These are phyloP conservation scores for Meyerozyma smithsonii DNA, from an alignment of 1,139 yeast species.

Conservation along the genomic window DNA sequence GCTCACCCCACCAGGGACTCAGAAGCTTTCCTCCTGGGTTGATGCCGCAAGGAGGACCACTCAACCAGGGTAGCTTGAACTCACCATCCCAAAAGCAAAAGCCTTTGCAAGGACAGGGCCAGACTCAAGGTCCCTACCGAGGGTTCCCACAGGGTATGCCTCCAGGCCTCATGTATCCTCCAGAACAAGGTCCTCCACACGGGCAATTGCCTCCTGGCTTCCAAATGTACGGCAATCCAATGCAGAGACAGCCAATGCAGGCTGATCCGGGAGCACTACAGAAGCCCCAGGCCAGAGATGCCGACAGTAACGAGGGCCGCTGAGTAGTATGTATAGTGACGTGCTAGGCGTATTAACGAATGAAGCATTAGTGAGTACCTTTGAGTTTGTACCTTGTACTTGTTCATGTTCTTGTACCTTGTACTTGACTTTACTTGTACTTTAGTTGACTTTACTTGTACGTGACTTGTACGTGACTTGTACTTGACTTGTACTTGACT, in stretches of 20 bases:
- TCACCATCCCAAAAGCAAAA: not conserved
- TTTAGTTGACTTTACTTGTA: too few species aligned
- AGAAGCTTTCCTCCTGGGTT: not conserved
- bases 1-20: not conserved
- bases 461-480: too few species aligned
- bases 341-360: too few species aligned
- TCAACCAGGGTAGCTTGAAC: not conserved
- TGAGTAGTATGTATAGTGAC: not conserved
- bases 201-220: not conserved
- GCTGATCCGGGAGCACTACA: too few species aligned
- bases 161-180: not conserved
- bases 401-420: too few species aligned
- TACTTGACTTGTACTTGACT: too few species aligned
- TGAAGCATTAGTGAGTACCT: too few species aligned
- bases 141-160: not conserved
- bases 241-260: constrained; percentile 1
- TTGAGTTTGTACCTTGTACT: too few species aligned
- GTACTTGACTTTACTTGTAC: too few species aligned
- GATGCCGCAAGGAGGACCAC: not conserved
- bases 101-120: not conserved
- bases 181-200: constrained; percentile 2
- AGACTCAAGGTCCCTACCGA: not conserved
- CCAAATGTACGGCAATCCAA: not conserved
- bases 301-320: not conserved
- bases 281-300: not conserved